Percentiles rank a stretch among this genome's conserved stretches.
Evolutionary conservation across 805 yeast species (phyloP).

Genomic region (Pichia heedii): DNA sequence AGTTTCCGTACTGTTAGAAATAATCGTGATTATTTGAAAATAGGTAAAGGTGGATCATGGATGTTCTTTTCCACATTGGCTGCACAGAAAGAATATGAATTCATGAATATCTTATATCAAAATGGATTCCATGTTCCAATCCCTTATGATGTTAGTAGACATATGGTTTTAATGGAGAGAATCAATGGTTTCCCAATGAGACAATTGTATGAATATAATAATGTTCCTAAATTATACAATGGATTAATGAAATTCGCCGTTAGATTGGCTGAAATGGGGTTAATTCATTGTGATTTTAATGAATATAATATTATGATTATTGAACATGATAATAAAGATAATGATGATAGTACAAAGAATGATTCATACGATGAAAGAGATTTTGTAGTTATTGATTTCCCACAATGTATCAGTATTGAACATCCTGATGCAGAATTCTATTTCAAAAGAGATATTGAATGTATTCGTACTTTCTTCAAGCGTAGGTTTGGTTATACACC

Average conservation of each 20-base stretch:
- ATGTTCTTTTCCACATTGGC: constrained; percentile 85
- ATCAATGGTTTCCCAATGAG: constrained; percentile 89
- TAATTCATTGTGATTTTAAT: constrained; percentile 95
- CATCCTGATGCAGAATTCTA: constrained; percentile 83
- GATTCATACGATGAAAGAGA: constrained; percentile 47
- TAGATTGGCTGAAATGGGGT: constrained; percentile 73
- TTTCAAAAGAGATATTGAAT: constrained; percentile 88
- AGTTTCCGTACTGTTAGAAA: constrained; percentile 89
- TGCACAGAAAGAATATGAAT: constrained; percentile 86
- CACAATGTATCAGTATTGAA: constrained; percentile 91
- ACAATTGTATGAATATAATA: constrained; percentile 59
- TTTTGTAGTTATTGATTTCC: constrained; percentile 93
- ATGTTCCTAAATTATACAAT: constrained; percentile 66
- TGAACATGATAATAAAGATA: constrained; percentile 30
- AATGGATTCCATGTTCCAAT: constrained; percentile 81
- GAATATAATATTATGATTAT: constrained; percentile 91
- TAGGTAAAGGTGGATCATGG: constrained; percentile 76
- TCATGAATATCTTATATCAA: constrained; percentile 65
- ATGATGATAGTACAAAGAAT: constrained; percentile 11
- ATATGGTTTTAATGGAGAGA: constrained; percentile 87
- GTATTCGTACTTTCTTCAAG: constrained; percentile 75
- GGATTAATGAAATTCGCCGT: constrained; percentile 84
- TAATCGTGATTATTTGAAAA: constrained; percentile 82
- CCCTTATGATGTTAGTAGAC: constrained; percentile 86
- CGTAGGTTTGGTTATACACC: constrained; percentile 73